Base-by-base conservation (phyloP, 2,329 filamentous ascomycete species). In the Apiospora marii region DNA sequence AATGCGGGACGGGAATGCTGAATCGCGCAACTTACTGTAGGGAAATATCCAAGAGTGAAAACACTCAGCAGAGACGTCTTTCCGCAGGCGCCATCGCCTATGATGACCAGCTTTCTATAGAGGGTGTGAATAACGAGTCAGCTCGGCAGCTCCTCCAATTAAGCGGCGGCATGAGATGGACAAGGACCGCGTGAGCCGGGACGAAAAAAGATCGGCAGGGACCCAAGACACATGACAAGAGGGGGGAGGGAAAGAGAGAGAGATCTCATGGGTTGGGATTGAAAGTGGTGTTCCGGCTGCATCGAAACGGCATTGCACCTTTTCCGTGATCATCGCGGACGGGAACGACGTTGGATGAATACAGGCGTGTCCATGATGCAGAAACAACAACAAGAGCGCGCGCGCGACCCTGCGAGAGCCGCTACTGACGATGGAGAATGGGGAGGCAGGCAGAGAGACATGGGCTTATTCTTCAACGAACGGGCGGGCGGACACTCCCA, bases 41-140 rank as follows among this genome's bases (percentile, higher is more conserved):
- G 96, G 80, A 98, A 99, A 84, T 98, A 98, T 73, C 96, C 96
- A 71, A 99, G 88, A 48, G 96, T 99, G 84, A 99, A 99, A 77
- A 99, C 96, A 82, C 95, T 98, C 77, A 99, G 87, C 79, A 99
- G 86, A 91, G 94, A 97, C 70, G 96, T 99, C 88, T 99, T 99
- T 80, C 96, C 96, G 85, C 96, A 99, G 78, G 96, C 96, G 87
- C 96, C 96, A 74, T 81, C 80, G 68, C 80, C 80, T 73, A 81
- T 81, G 71, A 81, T 81, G 72, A 81, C 80, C 70, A 81, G 76
- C 75, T 81, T 81, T 73, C 80, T 81, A 51, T 69, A 22, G 69
- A 30, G 43, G 34, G 37, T n/a, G 69, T 69, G 37, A 30, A 68
- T 24, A 53, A 43, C 24, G n/a, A 37, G 72, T 73, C 69, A 73